Evolutionary conservation across 768 basidiomycete genomes (phyloP).

Genomic region (Boletus pseudo-olivaceus): DNA sequence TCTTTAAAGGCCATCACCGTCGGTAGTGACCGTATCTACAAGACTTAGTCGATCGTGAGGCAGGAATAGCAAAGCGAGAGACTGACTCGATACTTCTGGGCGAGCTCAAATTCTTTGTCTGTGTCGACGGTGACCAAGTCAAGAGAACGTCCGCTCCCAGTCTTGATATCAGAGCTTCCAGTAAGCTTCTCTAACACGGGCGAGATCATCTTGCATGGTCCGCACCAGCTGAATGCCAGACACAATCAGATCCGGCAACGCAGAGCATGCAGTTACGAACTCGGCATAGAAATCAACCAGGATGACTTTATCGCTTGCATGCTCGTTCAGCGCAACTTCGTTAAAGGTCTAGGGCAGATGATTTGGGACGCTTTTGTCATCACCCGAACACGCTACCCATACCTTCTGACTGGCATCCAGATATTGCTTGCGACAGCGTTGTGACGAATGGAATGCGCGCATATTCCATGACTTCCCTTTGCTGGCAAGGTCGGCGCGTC

Average conservation of each 20-base stretch:
- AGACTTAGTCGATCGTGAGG: neutral
- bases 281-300: conserved; percentile 81
- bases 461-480: conserved; percentile 23
- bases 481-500: neutral
- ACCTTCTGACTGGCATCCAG: conserved; percentile 46
- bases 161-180: conserved; percentile 37
- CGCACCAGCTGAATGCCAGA: conserved; percentile 60
- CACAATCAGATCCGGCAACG: conserved; percentile 1
- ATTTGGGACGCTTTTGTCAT: neutral
- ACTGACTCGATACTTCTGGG: conserved; percentile 45
- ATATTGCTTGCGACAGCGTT: conserved; percentile 35
- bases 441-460: conserved; percentile 42
- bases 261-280: conserved; percentile 39
- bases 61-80: neutral
- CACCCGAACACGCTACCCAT: neutral
- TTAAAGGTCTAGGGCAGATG: conserved; percentile 33
- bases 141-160: conserved; percentile 53
- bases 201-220: conserved; percentile 69
- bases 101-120: conserved; percentile 52
- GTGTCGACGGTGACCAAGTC: conserved; percentile 73
- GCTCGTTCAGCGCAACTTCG: conserved; percentile 27
- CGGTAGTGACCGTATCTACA: conserved; percentile 69
- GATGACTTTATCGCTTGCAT: conserved; percentile 48
- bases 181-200: conserved; percentile 66
- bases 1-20: conserved; percentile 76